phyloP scores from a whole-genome alignment of 2,329 filamentous ascomycete genomes.

The Scedosporium boydii region DNA sequence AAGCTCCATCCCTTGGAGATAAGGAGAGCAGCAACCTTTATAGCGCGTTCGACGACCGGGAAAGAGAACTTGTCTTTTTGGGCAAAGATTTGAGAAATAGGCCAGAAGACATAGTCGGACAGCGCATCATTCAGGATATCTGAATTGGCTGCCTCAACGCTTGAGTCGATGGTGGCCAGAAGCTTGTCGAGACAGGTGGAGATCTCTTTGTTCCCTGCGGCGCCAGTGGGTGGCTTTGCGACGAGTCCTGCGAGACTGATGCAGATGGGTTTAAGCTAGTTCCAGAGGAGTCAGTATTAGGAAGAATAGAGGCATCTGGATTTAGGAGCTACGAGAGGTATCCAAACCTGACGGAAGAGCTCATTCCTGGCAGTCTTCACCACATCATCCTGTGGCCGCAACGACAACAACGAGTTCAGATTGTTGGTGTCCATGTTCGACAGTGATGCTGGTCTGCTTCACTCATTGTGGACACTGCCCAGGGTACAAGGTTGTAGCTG shows the following conservation, averaged over 20 bases:
- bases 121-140: constrained; percentile 65
- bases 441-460: not conserved
- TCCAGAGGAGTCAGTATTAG: not conserved
- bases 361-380: constrained; percentile 17
- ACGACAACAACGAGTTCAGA: not conserved
- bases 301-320: not conserved
- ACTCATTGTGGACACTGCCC: not conserved
- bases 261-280: constrained; percentile 53
- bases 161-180: constrained; percentile 33
- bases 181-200: constrained; percentile 35
- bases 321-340: not conserved
- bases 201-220: constrained; percentile 32
- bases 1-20: constrained; percentile 71
- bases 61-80: constrained; percentile 63
- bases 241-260: constrained; percentile 50
- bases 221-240: constrained; percentile 35
- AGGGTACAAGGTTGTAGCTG: not conserved
- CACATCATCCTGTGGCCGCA: not conserved
- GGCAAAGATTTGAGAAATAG: constrained; percentile 77
- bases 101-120: constrained; percentile 92
- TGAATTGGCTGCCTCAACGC: constrained; percentile 29
- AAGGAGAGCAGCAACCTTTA: constrained; percentile 66
- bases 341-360: constrained; percentile 26
- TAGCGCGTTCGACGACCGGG: constrained; percentile 61
- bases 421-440: constrained; percentile 1